Evolutionary conservation across 1,139 yeast genomes (phyloP), one percentile per base, ranked within the genome.

Genomic region (Pichia sp.): DNA sequence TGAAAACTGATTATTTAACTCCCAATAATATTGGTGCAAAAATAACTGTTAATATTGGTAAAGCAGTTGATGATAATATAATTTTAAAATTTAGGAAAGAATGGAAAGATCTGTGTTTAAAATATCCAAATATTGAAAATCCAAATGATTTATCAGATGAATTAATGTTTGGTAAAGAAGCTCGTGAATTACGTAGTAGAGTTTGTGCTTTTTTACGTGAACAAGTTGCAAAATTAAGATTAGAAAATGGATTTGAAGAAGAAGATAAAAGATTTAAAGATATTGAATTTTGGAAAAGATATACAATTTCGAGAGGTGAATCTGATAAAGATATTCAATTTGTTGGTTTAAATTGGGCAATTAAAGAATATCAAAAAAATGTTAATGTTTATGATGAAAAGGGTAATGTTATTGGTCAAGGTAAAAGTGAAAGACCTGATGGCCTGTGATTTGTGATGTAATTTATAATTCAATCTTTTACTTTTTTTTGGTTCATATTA

Each of bases 341-440:
- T 51, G 70, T 82, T 23, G 95, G 95, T 2, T 67, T 78, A 57
- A 84, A 84, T 58, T 84, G 94, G 92, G 95, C 95, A 2, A 74
- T 82, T 25, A 77, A 75, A 60, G 70, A 87, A 54, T 70, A 80
- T 38, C 94, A 83, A 58, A 69, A 69, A 41, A 77, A 76, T 54
- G 68, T 80, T 37, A 63, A 63, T 43, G 62, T 59, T 8, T 60
- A 59, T 40, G 65, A 64, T 37, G 58, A 58, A 31, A 48, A 46
- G 25, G 68, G 67, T n/a, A 57, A 59, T 40, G 56, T 53, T 7
- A 41, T 61, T 6, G 54, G 54, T 10, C 46, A 42, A 24, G 34
- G 40, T 6, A 41, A 42, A 11, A 48, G 52, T 40, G 53, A 51
- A 39, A 46, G 54, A 33, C 54, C 54, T 4, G 46, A 44, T 10